Evolutionary conservation across 305 asterid species (phyloP).

Genomic region (Solanum hybrid): DNA sequence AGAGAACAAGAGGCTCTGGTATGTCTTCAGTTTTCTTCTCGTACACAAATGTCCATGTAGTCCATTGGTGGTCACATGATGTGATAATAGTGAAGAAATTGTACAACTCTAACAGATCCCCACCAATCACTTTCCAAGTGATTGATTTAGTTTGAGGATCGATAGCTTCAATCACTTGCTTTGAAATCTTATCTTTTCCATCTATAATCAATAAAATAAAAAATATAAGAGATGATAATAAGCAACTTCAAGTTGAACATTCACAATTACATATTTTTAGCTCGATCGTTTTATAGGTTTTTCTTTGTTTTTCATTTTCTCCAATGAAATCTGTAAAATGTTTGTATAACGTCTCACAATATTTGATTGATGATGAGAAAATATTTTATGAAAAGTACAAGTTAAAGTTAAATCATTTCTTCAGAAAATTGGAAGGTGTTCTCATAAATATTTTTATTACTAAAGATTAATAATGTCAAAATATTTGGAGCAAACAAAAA

Average conservation of each 20-base stretch:
- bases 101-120: not conserved
- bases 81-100: not conserved
- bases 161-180: constrained; percentile 1
- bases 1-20: not conserved
- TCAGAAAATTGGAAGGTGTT: not conserved
- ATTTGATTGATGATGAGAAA: not conserved
- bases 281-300: not conserved
- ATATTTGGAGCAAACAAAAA: no score
- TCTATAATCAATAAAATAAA: not conserved
- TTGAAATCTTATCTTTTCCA: not conserved
- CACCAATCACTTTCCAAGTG: constrained; percentile 1
- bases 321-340: not conserved
- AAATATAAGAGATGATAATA: not conserved
- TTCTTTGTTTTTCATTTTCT: not conserved
- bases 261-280: not conserved
- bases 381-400: not conserved
- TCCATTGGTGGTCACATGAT: not conserved
- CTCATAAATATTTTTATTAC: no score
- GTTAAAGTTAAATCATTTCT: not conserved
- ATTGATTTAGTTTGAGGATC: not conserved
- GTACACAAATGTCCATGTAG: not conserved
- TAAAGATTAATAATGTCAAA: no score
- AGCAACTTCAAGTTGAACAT: not conserved
- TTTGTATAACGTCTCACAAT: not conserved
- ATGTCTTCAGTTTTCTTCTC: not conserved